phyloP scores from a whole-genome alignment of 257 asterid species.

The Thymus quinquecostatus region DNA sequence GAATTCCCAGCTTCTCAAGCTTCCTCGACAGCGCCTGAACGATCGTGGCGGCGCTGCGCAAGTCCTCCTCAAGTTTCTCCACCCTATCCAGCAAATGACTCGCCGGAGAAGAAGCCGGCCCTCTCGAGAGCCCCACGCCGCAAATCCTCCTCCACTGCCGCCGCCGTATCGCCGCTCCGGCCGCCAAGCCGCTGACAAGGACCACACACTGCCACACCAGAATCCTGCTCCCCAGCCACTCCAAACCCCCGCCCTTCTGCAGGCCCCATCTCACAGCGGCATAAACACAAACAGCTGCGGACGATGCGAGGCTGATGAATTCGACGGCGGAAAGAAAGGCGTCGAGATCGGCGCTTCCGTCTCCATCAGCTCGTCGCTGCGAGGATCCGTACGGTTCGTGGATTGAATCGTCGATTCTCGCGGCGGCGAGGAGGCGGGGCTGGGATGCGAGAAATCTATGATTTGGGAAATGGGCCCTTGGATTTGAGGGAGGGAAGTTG shows the following conservation, averaged over 20 bases:
- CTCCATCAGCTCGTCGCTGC: conserved; percentile 21
- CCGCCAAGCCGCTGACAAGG: conserved; percentile 59
- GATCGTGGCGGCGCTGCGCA: conserved; percentile 51
- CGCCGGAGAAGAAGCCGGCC: conserved; percentile 31
- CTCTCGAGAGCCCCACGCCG: conserved; percentile 48
- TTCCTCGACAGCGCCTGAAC: conserved; percentile 71
- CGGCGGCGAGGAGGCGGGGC: conserved; percentile 31
- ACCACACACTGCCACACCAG: conserved; percentile 74
- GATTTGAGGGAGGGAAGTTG: conserved; percentile 23
- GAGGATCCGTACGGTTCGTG: conserved; percentile 35
- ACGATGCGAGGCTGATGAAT: conserved; percentile 66
- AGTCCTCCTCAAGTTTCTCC: conserved; percentile 84
- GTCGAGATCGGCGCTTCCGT: conserved; percentile 43
- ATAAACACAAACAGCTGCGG: conserved; percentile 54
- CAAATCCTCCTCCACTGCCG: conserved; percentile 88
- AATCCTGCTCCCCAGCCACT: conserved; percentile 53
- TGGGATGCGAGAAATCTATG: conserved; percentile 26
- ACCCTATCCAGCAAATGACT: conserved; percentile 74
- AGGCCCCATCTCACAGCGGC: conserved; percentile 49
- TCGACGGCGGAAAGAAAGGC: conserved; percentile 68
- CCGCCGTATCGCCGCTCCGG: conserved; percentile 76
- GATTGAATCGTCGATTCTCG: conserved; percentile 42
- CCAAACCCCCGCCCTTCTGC: conserved; percentile 42
- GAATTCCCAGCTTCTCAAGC: conserved; percentile 89
- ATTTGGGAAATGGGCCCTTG: conserved; percentile 40